phyloP scores from a whole-genome alignment of 805 yeast genomes.

The Metschnikowia sp. region DNA sequence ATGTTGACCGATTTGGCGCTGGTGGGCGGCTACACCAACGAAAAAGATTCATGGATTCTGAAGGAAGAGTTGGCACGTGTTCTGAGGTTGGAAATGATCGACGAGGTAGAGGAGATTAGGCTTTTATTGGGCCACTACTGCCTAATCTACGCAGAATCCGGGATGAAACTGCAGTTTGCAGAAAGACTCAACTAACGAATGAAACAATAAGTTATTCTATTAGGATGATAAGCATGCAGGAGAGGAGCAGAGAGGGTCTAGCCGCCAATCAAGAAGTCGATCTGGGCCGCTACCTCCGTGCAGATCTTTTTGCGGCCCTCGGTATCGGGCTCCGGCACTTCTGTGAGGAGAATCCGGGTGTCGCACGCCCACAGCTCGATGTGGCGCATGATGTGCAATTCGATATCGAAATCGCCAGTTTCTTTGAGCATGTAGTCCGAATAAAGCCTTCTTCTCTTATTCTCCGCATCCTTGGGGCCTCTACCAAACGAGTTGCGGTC shows the following conservation, averaged over 20 bases:
- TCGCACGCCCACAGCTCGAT: slow-evolving; percentile 30
- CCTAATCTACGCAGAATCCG: slow-evolving; percentile 22
- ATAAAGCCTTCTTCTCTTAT: slow-evolving; percentile 28
- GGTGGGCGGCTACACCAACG: slow-evolving; percentile 35
- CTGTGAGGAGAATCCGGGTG: slow-evolving; percentile 18
- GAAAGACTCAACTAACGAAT: background rate
- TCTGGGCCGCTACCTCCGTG: slow-evolving; percentile 22
- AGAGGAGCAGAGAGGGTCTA: background rate
- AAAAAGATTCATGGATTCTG: slow-evolving; percentile 39
- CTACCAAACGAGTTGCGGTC: slow-evolving; percentile 24
- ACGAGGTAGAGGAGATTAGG: slow-evolving; percentile 70
- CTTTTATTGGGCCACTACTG: slow-evolving; percentile 63
- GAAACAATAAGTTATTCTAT: background rate
- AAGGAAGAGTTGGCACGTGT: slow-evolving; percentile 42
- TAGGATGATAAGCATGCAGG: background rate
- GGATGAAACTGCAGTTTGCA: slow-evolving; percentile 5
- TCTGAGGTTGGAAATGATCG: slow-evolving; percentile 58
- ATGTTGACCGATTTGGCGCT: slow-evolving; percentile 46
- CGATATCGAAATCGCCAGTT: slow-evolving; percentile 27
- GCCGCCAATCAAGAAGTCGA: slow-evolving; percentile 19
- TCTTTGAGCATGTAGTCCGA: slow-evolving; percentile 24
- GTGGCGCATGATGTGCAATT: slow-evolving; percentile 25
- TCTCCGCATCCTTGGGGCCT: slow-evolving; percentile 23
- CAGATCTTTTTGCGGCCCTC: slow-evolving; percentile 25
- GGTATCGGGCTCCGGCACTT: slow-evolving; percentile 21